These are phyloP conservation scores for Asterophora lycoperdoides DNA, from an alignment of 768 basidiomycete genomes.

Conservation along the genomic window DNA sequence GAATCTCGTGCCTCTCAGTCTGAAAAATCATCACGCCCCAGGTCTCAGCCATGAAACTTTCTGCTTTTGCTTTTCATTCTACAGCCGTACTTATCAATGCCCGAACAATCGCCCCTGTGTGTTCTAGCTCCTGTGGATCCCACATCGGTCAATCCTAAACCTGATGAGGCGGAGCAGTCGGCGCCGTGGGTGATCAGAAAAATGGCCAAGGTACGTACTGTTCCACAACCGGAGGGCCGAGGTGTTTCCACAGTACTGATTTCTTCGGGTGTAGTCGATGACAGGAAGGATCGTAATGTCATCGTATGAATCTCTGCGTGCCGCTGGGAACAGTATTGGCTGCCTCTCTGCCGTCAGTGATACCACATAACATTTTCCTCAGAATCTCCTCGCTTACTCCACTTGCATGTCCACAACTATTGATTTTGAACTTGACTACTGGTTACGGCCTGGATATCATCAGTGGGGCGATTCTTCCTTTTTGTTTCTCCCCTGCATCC, in stretches of 20 bases:
- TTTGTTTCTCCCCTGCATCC: conserved; percentile 57
- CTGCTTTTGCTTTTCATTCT: no score
- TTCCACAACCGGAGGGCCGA: no score
- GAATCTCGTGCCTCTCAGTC: background rate
- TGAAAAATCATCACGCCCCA: background rate
- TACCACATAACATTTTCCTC: background rate
- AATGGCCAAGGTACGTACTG: no score
- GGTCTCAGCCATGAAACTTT: background rate
- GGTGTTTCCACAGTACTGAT: background rate
- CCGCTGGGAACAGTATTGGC: conserved; percentile 53
- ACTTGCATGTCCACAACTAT: no score
- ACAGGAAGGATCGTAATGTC: conserved; percentile 62
- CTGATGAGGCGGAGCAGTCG: conserved; percentile 48
- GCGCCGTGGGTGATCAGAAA: conserved; percentile 57
- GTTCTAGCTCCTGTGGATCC: conserved; percentile 36
- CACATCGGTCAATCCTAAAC: conserved; percentile 30
- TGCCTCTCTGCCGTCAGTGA: conserved; percentile 57
- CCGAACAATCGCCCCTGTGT: background rate
- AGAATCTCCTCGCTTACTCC: no score
- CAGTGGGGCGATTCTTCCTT: conserved; percentile 64
- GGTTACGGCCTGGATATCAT: background rate
- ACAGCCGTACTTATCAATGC: no score
- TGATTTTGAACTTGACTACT: no score
- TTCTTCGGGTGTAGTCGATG: conserved; percentile 39
- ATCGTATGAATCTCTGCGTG: conserved; percentile 57